phyloP scores from a whole-genome alignment of 495 filamentous ascomycete genomes.

The Aspergillus indologenus region DNA sequence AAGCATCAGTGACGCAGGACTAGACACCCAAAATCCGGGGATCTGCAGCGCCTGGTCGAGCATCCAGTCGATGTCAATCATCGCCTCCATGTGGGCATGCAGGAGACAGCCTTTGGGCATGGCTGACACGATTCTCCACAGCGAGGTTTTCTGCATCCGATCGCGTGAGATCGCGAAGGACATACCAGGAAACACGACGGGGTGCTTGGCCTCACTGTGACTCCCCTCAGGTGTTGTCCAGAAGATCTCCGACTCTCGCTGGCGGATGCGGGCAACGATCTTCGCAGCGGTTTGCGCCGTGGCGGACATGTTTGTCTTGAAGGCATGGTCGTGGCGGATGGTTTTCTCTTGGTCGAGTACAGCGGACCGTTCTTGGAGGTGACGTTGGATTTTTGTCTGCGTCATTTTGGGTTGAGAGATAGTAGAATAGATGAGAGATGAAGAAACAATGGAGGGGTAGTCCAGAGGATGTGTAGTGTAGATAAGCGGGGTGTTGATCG shows the following conservation, averaged over 20 bases:
- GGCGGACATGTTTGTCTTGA: slow-evolving; percentile 15
- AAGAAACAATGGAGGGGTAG: too few relatives aligned
- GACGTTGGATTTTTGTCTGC: slow-evolving; percentile 1
- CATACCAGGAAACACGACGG: slow-evolving; percentile 16
- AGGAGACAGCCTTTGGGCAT: slow-evolving; percentile 19
- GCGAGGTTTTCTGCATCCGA: slow-evolving; percentile 9
- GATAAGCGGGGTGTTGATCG: too few relatives aligned
- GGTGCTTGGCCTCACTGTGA: background rate
- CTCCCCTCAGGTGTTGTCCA: slow-evolving; percentile 3
- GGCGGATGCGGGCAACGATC: slow-evolving; percentile 11
- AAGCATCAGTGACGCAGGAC: slow-evolving; percentile 6
- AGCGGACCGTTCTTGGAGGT: slow-evolving; percentile 5
- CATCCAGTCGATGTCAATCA: slow-evolving; percentile 19
- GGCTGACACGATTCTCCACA: slow-evolving; percentile 13
- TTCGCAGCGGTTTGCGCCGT: slow-evolving; percentile 9
- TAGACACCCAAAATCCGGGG: slow-evolving; percentile 12
- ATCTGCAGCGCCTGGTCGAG: slow-evolving; percentile 14
- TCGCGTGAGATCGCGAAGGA: slow-evolving; percentile 13
- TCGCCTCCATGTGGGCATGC: slow-evolving; percentile 19
- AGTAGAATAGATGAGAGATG: background rate
- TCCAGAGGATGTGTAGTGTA: too few relatives aligned
- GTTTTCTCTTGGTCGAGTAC: slow-evolving; percentile 13
- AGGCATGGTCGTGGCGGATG: slow-evolving; percentile 13
- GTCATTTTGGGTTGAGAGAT: slow-evolving; percentile 1
- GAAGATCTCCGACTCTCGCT: slow-evolving; percentile 8